These are phyloP conservation scores for Lodderomyces orthopsilosis DNA, from an alignment of 1,139 yeast genomes.

Conservation along the genomic window DNA sequence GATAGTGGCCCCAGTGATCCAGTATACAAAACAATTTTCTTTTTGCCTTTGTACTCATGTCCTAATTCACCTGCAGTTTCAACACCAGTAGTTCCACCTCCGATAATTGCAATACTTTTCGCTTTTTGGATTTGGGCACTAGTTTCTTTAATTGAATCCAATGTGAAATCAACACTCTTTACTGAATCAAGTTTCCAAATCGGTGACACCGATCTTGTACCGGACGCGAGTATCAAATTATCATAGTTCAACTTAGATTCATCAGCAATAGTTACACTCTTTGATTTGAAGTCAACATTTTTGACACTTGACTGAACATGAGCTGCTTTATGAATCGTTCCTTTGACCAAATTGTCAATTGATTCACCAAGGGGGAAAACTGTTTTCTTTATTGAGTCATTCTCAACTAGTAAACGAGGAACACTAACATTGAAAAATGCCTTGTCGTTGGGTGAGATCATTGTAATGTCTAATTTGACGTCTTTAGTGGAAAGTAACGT, in stretches of 20 bases:
- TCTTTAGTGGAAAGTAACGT: conserved; percentile 12
- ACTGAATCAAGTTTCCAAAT: conserved; percentile 26
- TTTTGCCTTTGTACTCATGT: conserved; percentile 15
- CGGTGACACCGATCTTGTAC: conserved; percentile 21
- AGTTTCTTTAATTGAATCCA: conserved; percentile 17
- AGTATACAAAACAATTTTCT: conserved; percentile 26
- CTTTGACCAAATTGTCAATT: conserved; percentile 15
- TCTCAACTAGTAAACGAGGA: conserved; percentile 33
- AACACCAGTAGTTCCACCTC: conserved; percentile 44
- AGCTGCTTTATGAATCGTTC: conserved; percentile 11
- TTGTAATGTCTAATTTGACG: conserved; percentile 14
- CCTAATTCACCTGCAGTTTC: conserved; percentile 39
- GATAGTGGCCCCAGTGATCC: conserved; percentile 27
- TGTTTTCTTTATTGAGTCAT: conserved; percentile 17
- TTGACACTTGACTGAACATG: conserved; percentile 24
- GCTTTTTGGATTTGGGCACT: conserved; percentile 19
- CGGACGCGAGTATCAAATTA: conserved; percentile 33
- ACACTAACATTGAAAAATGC: conserved; percentile 23
- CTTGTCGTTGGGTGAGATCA: conserved; percentile 21
- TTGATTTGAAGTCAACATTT: conserved; percentile 21
- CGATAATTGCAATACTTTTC: conserved; percentile 30
- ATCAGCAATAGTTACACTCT: conserved; percentile 10
- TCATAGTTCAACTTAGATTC: conserved; percentile 21
- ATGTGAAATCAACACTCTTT: conserved; percentile 15
- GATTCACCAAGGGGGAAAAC: conserved; percentile 19